phyloP scores from a whole-genome alignment of 2,329 filamentous ascomycete species.

The Fusarium sp. region DNA sequence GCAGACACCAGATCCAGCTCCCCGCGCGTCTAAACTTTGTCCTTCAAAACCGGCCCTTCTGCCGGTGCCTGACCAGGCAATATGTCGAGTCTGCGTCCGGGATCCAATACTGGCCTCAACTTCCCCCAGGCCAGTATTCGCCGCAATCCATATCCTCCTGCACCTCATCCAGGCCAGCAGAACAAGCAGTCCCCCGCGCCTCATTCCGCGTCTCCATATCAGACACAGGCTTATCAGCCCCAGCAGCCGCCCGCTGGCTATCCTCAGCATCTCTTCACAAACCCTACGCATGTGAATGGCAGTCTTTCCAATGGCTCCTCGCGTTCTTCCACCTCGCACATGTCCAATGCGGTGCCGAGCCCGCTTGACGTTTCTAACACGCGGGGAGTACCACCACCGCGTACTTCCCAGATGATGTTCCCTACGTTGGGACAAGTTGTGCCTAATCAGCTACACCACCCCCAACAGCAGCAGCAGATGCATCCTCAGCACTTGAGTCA shows the following conservation, averaged over 20 bases:
- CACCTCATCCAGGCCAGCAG: conserved; percentile 64
- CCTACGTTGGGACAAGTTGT: conserved; percentile 59
- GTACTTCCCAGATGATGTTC: conserved; percentile 60
- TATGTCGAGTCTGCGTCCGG: conserved; percentile 67
- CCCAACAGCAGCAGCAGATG: conserved; percentile 58
- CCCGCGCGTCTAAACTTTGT: conserved; percentile 29
- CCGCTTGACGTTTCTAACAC: conserved; percentile 63
- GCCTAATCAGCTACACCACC: conserved; percentile 62
- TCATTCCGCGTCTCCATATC: conserved; percentile 70
- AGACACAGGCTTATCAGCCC: conserved; percentile 67
- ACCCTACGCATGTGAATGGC: conserved; percentile 62
- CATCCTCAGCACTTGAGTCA: conserved; percentile 55
- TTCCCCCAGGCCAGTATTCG: conserved; percentile 67
- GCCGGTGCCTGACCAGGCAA: conserved; percentile 48
- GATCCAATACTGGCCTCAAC: conserved; percentile 67
- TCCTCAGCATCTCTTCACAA: conserved; percentile 68
- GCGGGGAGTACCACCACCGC: conserved; percentile 60
- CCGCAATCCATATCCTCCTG: conserved; percentile 62
- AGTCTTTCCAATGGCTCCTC: conserved; percentile 66
- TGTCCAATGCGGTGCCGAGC: conserved; percentile 66
- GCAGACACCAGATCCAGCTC: conserved; percentile 20
- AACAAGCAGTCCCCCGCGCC: conserved; percentile 71
- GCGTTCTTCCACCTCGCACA: conserved; percentile 61
- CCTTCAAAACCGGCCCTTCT: conserved; percentile 40
- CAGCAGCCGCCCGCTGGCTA: conserved; percentile 67